Conservation (phyloP, 164 flowering plant species). For the Tetrastigma voinierianum region DNA sequence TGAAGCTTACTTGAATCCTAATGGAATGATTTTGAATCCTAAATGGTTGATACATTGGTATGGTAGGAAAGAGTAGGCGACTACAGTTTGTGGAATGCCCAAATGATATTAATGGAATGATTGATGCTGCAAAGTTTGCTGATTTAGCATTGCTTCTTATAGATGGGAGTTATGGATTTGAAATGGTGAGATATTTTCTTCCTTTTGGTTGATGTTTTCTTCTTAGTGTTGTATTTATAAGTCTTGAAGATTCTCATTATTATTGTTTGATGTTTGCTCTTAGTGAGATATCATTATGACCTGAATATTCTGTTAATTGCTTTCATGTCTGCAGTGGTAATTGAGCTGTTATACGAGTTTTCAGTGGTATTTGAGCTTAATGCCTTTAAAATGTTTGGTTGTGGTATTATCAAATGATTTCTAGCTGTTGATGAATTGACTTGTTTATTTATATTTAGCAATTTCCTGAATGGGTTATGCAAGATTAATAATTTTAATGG, state of each 20-base stretch:
- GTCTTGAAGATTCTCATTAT: too few species aligned
- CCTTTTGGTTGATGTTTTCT: neutral
- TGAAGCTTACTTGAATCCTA: neutral
- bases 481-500: neutral
- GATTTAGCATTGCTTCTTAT: constrained; percentile 85
- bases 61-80: constrained; percentile 81
- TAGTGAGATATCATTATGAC: too few species aligned
- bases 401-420: neutral
- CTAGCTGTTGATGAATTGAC: neutral
- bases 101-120: constrained; percentile 95
- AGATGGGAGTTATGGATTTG: constrained; percentile 98
- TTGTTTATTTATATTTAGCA: neutral
- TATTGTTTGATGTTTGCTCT: too few species aligned
- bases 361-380: neutral
- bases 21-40: too few species aligned
- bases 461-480: neutral
- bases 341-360: neutral
- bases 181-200: constrained; percentile 67
- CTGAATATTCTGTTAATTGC: too few species aligned
- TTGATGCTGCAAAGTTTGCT: constrained; percentile 92
- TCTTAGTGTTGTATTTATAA: neutral
- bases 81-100: constrained; percentile 97
- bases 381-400: neutral
- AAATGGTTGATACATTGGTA: constrained; percentile 2
- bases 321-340: neutral